These are phyloP conservation scores for Silene latifolia DNA, from an alignment of 148 eudicot genomes.

Conservation along the genomic window DNA sequence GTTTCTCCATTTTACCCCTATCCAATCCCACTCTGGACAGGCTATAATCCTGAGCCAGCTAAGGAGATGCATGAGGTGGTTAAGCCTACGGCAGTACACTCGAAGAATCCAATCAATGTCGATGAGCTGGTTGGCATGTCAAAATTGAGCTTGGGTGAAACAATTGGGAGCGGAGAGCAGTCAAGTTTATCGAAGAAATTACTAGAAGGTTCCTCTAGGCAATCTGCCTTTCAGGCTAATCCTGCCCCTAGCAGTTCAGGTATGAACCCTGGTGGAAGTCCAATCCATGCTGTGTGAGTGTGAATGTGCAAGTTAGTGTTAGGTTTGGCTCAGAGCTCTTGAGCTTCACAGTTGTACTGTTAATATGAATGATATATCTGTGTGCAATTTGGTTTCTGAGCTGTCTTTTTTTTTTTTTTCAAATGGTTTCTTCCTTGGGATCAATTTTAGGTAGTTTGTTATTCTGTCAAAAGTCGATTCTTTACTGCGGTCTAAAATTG, in stretches of 20 bases:
- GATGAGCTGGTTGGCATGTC: constrained; percentile 83
- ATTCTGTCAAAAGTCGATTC: constrained; percentile 18
- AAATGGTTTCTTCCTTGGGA: neutral
- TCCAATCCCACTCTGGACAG: constrained; percentile 55
- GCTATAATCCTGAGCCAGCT: constrained; percentile 31
- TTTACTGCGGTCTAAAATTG: constrained; percentile 18
- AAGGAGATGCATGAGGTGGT: constrained; percentile 68
- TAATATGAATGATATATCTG: constrained; percentile 16
- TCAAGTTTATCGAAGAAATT: constrained; percentile 58
- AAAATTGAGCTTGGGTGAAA: constrained; percentile 61
- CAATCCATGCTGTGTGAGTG: constrained; percentile 2
- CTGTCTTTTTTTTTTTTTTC: neutral
- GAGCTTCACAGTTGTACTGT: constrained; percentile 20
- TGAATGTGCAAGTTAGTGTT: constrained; percentile 15
- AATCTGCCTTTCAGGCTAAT: constrained; percentile 76
- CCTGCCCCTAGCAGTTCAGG: constrained; percentile 40
- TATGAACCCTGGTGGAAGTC: constrained; percentile 13
- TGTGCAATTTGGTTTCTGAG: constrained; percentile 22
- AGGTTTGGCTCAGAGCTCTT: constrained; percentile 15
- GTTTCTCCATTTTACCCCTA: constrained; percentile 48
- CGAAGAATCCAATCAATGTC: constrained; percentile 70
- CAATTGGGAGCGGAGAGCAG: constrained; percentile 52
- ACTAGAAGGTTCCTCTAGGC: constrained; percentile 58
- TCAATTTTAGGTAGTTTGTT: constrained; percentile 10
- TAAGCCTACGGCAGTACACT: constrained; percentile 75